A percentile compares a stretch with the other conserved stretches of the same genome.
These are phyloP conservation scores for Fusarium haematococcum DNA, from an alignment of 2,329 filamentous ascomycete species.

Conservation along the genomic window DNA sequence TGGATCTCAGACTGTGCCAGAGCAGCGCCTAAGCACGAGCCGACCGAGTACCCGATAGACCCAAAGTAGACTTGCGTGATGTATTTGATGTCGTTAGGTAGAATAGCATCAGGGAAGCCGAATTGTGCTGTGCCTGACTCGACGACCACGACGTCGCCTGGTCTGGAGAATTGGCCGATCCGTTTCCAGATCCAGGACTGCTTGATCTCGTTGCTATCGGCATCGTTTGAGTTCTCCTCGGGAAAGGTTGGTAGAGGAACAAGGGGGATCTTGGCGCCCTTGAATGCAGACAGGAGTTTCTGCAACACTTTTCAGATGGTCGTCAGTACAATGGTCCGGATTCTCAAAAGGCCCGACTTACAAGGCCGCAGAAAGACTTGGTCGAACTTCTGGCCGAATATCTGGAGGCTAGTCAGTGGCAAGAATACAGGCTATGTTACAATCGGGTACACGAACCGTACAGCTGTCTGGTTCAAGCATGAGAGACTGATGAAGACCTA, in stretches of 20 bases:
- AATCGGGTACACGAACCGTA: neutral
- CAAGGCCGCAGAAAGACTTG: neutral
- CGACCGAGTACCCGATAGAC: neutral
- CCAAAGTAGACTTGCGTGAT: neutral
- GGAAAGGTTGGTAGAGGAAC: neutral
- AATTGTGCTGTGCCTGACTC: neutral
- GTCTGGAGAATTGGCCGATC: neutral
- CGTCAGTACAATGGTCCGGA: neutral
- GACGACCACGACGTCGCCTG: neutral
- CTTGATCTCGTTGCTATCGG: neutral
- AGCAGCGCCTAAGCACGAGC: neutral
- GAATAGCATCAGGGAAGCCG: neutral
- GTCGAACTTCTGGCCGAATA: neutral
- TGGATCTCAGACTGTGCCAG: neutral
- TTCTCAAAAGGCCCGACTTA: neutral
- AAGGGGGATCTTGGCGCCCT: fast-evolving
- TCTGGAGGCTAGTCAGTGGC: neutral
- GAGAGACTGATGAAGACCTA: neutral
- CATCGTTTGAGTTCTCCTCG: neutral
- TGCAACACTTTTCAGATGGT: neutral
- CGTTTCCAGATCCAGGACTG: neutral
- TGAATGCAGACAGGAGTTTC: neutral
- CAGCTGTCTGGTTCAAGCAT: neutral
- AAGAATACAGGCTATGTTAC: fast-evolving
- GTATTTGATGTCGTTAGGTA: neutral